Base-by-base conservation (phyloP, 148 eudicot species). In the Amaranthus cruentus region DNA sequence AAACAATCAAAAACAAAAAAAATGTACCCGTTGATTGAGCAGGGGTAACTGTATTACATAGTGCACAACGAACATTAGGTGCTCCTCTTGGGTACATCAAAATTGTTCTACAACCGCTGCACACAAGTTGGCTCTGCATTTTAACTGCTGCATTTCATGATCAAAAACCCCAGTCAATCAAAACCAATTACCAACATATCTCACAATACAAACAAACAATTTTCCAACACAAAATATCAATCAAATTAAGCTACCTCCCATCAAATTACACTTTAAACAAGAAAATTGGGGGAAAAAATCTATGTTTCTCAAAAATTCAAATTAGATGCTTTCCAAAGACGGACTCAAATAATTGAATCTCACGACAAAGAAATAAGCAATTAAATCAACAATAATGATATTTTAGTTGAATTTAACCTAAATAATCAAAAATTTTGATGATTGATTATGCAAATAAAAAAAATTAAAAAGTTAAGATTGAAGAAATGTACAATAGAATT, bases 21-120 rank as follows among this genome's bases (percentile, higher is more conserved):
- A 46, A 11, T 60, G 63, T 44, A 87, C 93, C 93, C 54, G 85
- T 70, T 60, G 91, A 81, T 58, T 88, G 98, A 28, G 86, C 93
- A 44, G 91, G 75, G 63, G 88, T 89, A 47, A 94, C 81, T 48
- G 85, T 80, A 75, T 75, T 87, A 79, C 98, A 94, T 42, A 94
- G 53, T 46, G 96, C 96, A 82, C 98, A 94, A 68, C 96, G 92
- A 7, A 94, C 93, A 80, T 86, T 89, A 18, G 88, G 57, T 11
- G 98, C 98, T 64, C 97, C 98, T 80, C 93, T 85, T 0, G 98
- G 97, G 71, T 88, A 94, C 56, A 89, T 74, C 73, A 94, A 90
- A 56, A 88, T 74, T 59, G 84, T 94, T 78, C 98, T 85, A 79
- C 98, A 94, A 59, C 98, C 97, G 68, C 77, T 87, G 89, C 98